A percentile compares a stretch with the other conserved stretches of the same genome.
Conservation (phyloP, 805 yeast genomes). For the Candida vaughaniae region DNA sequence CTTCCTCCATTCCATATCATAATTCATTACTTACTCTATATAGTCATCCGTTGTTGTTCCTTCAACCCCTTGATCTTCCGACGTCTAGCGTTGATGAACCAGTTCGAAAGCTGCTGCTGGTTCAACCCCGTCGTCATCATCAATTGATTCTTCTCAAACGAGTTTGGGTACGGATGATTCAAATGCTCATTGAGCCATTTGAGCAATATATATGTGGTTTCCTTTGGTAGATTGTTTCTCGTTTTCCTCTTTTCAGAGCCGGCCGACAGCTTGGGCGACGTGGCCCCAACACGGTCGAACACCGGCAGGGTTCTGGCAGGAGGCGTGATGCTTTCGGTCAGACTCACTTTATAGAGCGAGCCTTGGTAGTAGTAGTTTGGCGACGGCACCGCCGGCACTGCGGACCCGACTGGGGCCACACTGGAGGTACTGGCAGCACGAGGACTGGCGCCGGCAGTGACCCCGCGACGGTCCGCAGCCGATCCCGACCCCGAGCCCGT, state of each 20-base stretch:
- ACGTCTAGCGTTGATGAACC: slow-evolving; percentile 88
- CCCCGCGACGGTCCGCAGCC: no score
- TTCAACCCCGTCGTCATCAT: slow-evolving; percentile 74
- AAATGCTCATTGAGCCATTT: slow-evolving; percentile 74
- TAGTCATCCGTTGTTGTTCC: slow-evolving; percentile 28
- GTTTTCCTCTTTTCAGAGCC: slow-evolving; percentile 29
- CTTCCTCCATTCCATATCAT: no score
- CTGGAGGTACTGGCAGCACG: no score
- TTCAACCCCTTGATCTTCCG: slow-evolving; percentile 59
- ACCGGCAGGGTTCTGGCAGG: slow-evolving; percentile 1
- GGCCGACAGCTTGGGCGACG: neutral
- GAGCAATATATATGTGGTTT: slow-evolving; percentile 68
- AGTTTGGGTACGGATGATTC: slow-evolving; percentile 82
- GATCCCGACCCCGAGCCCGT: no score
- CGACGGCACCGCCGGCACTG: no score
- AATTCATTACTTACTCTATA: slow-evolving; percentile 4
- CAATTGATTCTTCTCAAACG: slow-evolving; percentile 69
- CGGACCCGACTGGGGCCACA: no score
- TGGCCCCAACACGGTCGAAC: neutral
- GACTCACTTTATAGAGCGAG: neutral
- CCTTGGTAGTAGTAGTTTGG: slow-evolving; percentile 1
- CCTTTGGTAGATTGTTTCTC: slow-evolving; percentile 76
- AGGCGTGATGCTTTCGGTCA: slow-evolving; percentile 1
- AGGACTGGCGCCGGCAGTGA: no score
- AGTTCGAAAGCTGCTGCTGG: slow-evolving; percentile 76